Evolutionary conservation across 495 filamentous ascomycete species (phyloP).

Genomic region (Penicillium steckii): DNA sequence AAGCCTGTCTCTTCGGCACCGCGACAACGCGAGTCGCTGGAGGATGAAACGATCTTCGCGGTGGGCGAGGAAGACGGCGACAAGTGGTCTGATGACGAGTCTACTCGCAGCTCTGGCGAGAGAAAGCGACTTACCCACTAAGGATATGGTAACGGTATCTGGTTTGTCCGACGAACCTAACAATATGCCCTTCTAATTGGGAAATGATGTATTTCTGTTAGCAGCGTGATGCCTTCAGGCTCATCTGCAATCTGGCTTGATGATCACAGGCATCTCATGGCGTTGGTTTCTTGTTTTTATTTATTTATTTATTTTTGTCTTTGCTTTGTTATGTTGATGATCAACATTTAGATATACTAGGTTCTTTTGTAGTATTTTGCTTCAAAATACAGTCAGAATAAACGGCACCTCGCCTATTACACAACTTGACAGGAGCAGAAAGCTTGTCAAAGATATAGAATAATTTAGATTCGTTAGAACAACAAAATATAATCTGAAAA

Average conservation of each 20-base stretch:
- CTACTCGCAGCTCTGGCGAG: constrained; percentile 55
- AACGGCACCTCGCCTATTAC: neutral
- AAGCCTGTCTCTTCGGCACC: constrained; percentile 49
- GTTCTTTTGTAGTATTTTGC: constrained; percentile 10
- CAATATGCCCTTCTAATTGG: neutral
- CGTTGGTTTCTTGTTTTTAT: constrained; percentile 19
- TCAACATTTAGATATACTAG: constrained; percentile 9
- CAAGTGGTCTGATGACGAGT: constrained; percentile 65
- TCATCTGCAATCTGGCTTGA: constrained; percentile 1
- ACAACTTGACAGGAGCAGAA: neutral
- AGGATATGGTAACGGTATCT: neutral
- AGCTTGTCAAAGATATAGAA: neutral
- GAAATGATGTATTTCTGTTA: neutral
- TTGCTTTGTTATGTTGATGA: constrained; percentile 2
- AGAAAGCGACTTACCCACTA: constrained; percentile 59
- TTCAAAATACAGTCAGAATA: neutral
- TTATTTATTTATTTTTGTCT: neutral
- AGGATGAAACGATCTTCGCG: constrained; percentile 93
- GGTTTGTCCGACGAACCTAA: neutral
- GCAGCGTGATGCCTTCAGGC: neutral
- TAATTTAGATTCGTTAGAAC: no score
- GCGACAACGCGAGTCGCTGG: constrained; percentile 64
- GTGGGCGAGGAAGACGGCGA: constrained; percentile 80
- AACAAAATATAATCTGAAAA: no score
- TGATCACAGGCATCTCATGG: constrained; percentile 28